Conservation (phyloP, 352 stramenopile species). For the Pseudoperonospora humuli region DNA sequence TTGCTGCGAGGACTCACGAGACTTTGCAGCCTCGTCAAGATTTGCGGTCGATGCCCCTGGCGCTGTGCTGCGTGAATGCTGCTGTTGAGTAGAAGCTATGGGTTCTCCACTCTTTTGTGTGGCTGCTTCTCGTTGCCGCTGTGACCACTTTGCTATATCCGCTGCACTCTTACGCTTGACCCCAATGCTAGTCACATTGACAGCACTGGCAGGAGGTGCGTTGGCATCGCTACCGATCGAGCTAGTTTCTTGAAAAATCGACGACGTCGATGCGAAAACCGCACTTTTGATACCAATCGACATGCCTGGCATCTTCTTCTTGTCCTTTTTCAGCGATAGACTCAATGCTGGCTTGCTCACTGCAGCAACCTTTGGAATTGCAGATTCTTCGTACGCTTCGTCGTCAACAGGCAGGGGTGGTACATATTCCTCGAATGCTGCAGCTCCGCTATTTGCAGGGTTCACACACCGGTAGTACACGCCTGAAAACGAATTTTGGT, state of each 20-base stretch:
- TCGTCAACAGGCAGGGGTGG: slow-evolving; percentile 49
- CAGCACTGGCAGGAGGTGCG: slow-evolving; percentile 5
- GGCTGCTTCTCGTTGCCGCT: slow-evolving; percentile 33
- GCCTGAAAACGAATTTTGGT: slow-evolving; percentile 65
- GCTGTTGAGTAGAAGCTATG: slow-evolving; percentile 2
- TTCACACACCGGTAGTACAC: slow-evolving; percentile 50
- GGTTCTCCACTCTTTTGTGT: slow-evolving; percentile 2
- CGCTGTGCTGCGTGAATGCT: background rate
- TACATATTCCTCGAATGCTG: slow-evolving; percentile 40
- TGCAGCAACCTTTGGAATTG: slow-evolving; percentile 12
- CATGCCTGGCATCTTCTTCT: slow-evolving; percentile 51
- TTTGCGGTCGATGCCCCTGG: background rate
- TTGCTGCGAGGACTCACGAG: background rate
- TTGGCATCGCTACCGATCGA: background rate
- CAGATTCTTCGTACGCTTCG: slow-evolving; percentile 14
- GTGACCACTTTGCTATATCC: slow-evolving; percentile 82
- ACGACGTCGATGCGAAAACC: slow-evolving; percentile 11
- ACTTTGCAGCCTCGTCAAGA: background rate
- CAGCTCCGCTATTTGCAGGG: slow-evolving; percentile 9
- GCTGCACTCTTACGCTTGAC: slow-evolving; percentile 67
- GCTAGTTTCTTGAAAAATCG: slow-evolving; percentile 4
- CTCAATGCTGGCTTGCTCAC: slow-evolving; percentile 16
- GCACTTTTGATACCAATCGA: slow-evolving; percentile 51
- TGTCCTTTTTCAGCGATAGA: slow-evolving; percentile 47
- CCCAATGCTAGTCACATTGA: slow-evolving; percentile 17